Percentiles rank a stretch among this genome's conserved stretches.
phyloP scores from a whole-genome alignment of 2,329 filamentous ascomycete species.

The Didymella pinodella region DNA sequence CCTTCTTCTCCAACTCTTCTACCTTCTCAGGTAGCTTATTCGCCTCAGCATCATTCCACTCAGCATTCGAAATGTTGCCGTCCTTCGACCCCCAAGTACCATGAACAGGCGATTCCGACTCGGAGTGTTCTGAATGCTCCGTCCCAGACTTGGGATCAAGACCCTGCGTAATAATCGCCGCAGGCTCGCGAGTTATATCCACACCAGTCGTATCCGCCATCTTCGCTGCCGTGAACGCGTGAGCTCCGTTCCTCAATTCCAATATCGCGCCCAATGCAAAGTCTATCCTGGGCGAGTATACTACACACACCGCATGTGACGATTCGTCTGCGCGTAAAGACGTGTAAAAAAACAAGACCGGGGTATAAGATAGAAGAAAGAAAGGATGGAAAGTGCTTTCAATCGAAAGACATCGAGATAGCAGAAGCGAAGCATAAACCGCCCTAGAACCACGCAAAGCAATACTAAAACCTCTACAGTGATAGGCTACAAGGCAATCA shows the following conservation, averaged over 20 bases:
- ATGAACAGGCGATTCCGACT: constrained; percentile 31
- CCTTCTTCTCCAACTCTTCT: constrained; percentile 36
- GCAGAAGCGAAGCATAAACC: neutral
- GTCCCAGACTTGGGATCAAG: constrained; percentile 45
- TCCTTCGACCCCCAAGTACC: constrained; percentile 40
- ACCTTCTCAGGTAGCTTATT: constrained; percentile 56
- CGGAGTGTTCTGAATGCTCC: constrained; percentile 37
- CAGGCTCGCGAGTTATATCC: constrained; percentile 4
- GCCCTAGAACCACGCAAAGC: neutral
- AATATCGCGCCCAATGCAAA: neutral
- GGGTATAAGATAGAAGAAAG: neutral
- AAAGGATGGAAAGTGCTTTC: neutral
- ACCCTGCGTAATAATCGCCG: constrained; percentile 43
- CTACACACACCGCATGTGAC: neutral
- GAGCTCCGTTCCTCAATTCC: constrained; percentile 3
- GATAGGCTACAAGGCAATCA: constrained; percentile 15
- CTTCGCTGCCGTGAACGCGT: neutral
- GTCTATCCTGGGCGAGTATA: neutral
- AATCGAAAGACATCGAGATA: neutral
- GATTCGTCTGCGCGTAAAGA: neutral
- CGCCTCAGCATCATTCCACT: constrained; percentile 57
- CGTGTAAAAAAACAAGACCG: neutral
- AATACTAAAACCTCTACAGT: constrained; percentile 10
- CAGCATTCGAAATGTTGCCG: constrained; percentile 53
- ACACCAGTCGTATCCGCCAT: constrained; percentile 25